These are phyloP conservation scores for Akanthomyces dipterigenus DNA, from an alignment of 2,329 filamentous ascomycete species.

Conservation along the genomic window DNA sequence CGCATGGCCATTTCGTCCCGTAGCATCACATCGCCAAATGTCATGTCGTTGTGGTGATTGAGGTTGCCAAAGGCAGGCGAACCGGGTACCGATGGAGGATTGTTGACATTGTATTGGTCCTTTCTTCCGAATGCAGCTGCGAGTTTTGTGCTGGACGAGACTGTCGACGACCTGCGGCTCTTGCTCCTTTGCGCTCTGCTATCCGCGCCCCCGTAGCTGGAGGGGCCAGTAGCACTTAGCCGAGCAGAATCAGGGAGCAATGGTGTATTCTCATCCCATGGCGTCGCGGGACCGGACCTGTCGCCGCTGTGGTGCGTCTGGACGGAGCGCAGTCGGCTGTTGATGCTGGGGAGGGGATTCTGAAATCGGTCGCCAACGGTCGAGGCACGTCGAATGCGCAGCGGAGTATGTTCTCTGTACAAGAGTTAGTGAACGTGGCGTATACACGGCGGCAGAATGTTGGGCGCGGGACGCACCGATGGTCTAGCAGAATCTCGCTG, in stretches of 20 bases:
- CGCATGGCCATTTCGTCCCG: slow-evolving; percentile 52
- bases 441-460: not conserved
- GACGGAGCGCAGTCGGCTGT: slow-evolving; percentile 30
- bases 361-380: slow-evolving; percentile 35
- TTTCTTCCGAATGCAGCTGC: slow-evolving; percentile 24
- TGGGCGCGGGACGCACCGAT: slow-evolving; percentile 52
- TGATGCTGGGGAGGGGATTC: slow-evolving; percentile 23
- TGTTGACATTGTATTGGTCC: slow-evolving; percentile 58
- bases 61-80: slow-evolving; percentile 47
- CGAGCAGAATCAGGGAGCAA: slow-evolving; percentile 38
- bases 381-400: slow-evolving; percentile 59
- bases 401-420: slow-evolving; percentile 48
- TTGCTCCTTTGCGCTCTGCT: slow-evolving; percentile 24
- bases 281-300: slow-evolving; percentile 39
- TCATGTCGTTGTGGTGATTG: slow-evolving; percentile 46
- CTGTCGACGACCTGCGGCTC: slow-evolving; percentile 43
- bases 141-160: slow-evolving; percentile 42
- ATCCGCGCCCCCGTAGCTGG: slow-evolving; percentile 39
- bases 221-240: slow-evolving; percentile 18
- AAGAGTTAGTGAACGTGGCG: slow-evolving; percentile 9
- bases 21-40: slow-evolving; percentile 64
- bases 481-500: slow-evolving; percentile 80
- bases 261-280: slow-evolving; percentile 46
- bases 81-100: slow-evolving; percentile 61
- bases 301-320: slow-evolving; percentile 35